These are phyloP conservation scores for Tephrocybe sp. DNA, from an alignment of 768 basidiomycete genomes.

Conservation along the genomic window DNA sequence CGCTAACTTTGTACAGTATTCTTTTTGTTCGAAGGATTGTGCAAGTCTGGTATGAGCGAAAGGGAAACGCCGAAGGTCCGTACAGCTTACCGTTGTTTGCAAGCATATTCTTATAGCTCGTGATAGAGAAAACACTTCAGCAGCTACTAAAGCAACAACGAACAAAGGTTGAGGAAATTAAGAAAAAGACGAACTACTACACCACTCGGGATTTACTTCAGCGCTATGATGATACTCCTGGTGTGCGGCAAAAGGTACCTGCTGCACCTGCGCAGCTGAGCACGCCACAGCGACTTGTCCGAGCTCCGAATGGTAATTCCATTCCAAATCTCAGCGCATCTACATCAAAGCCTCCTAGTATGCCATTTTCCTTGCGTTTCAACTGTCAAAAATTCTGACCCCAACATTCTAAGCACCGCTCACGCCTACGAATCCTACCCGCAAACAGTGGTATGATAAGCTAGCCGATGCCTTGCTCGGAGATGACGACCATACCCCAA, in stretches of 20 bases:
- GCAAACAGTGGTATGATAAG: conserved; percentile 84
- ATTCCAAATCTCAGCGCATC: conserved; percentile 7
- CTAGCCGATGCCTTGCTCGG: conserved; percentile 85
- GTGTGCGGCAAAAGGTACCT: conserved; percentile 40
- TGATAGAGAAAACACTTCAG: conserved; percentile 75
- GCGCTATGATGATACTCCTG: conserved; percentile 73
- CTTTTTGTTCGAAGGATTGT: conserved; percentile 78
- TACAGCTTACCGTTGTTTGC: background rate
- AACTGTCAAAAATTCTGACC: background rate
- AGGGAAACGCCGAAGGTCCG: conserved; percentile 78
- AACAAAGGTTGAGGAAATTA: conserved; percentile 89
- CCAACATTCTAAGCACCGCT: conserved; percentile 14
- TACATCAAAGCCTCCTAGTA: conserved; percentile 6
- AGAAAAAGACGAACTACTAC: conserved; percentile 97
- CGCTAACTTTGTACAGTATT: conserved; percentile 40
- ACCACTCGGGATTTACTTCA: conserved; percentile 87
- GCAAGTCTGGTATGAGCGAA: conserved; percentile 80
- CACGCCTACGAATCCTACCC: conserved; percentile 42
- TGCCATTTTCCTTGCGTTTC: background rate
- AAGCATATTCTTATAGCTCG: background rate
- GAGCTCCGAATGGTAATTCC: conserved; percentile 21
- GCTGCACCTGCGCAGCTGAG: conserved; percentile 16
- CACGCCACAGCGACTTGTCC: conserved; percentile 24
- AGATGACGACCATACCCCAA: conserved; percentile 55
- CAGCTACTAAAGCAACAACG: conserved; percentile 74